phyloP scores from a whole-genome alignment of 495 filamentous ascomycete species.

The Annulohypoxylon stygium region DNA sequence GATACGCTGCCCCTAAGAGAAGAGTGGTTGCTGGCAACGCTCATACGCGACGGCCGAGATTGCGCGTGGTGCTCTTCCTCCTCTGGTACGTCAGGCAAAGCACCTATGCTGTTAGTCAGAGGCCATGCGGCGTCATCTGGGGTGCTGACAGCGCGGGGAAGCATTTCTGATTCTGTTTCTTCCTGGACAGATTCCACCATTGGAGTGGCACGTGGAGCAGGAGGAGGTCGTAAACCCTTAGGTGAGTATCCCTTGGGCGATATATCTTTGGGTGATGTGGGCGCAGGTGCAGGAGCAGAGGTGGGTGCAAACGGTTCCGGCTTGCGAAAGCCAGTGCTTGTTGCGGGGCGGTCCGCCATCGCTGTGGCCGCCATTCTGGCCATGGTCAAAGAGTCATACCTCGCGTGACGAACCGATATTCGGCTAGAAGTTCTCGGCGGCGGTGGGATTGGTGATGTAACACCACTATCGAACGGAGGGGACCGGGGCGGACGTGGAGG shows the following conservation, averaged over 20 bases:
- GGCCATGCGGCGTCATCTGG: constrained; percentile 64
- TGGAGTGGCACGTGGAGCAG: constrained; percentile 47
- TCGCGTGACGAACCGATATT: constrained; percentile 58
- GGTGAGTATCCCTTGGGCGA: background rate
- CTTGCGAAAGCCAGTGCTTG: constrained; percentile 57
- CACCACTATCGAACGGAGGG: constrained; percentile 56
- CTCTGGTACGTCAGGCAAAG: constrained; percentile 78
- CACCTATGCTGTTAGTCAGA: constrained; percentile 60
- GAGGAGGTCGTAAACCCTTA: constrained; percentile 39
- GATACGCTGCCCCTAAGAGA: constrained; percentile 63
- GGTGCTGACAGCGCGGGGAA: constrained; percentile 60
- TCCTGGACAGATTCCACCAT: constrained; percentile 51
- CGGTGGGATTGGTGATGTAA: constrained; percentile 53
- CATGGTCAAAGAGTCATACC: constrained; percentile 52
- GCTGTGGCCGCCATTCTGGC: constrained; percentile 16
- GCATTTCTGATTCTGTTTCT: constrained; percentile 37
- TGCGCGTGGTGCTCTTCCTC: constrained; percentile 70
- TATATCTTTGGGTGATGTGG: constrained; percentile 36
- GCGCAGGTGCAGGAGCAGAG: constrained; percentile 13
- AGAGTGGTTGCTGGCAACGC: constrained; percentile 57
- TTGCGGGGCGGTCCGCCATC: constrained; percentile 56
- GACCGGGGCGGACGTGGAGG: constrained; percentile 65
- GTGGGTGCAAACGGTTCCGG: constrained; percentile 54
- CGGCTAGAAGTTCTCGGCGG: constrained; percentile 65
- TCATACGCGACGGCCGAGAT: constrained; percentile 52